Conservation (phyloP, 352 stramenopile genomes). For the Hyaloperonospora brassicae region DNA sequence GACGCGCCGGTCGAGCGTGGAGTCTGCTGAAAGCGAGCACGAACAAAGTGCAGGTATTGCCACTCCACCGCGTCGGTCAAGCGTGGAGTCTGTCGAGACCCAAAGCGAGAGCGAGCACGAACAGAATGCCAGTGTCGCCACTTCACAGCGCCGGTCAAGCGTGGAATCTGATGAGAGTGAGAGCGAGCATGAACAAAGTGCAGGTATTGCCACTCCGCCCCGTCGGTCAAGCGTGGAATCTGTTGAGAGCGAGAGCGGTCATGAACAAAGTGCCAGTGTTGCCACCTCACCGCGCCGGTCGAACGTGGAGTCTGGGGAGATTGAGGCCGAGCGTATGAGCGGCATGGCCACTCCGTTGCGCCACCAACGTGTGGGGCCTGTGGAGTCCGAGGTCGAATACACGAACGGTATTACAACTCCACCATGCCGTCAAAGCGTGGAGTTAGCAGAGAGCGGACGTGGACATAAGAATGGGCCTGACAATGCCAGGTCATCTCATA, state of each 20-base stretch:
- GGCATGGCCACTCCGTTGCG: neutral
- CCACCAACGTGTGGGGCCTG: neutral
- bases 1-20: conserved; percentile 7
- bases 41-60: conserved; percentile 12
- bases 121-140: neutral
- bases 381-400: neutral
- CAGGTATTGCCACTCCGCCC: neutral
- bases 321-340: neutral
- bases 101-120: no score
- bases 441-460: conserved; percentile 1
- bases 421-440: neutral
- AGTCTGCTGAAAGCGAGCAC: conserved; percentile 4
- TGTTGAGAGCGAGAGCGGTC: conserved; percentile 1
- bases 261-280: conserved; percentile 4
- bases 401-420: neutral
- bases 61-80: conserved; percentile 4
- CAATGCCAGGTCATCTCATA: conserved; percentile 1
- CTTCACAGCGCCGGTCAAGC: conserved; percentile 1
- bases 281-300: neutral
- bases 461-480: conserved; percentile 2
- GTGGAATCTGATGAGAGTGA: conserved; percentile 2
- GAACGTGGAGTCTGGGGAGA: conserved; percentile 8
- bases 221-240: neutral
- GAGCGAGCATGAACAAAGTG: neutral
- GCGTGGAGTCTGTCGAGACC: conserved; percentile 11